phyloP scores from a whole-genome alignment of 1,284 basidiomycete species.

The Trichosporon asahii region DNA sequence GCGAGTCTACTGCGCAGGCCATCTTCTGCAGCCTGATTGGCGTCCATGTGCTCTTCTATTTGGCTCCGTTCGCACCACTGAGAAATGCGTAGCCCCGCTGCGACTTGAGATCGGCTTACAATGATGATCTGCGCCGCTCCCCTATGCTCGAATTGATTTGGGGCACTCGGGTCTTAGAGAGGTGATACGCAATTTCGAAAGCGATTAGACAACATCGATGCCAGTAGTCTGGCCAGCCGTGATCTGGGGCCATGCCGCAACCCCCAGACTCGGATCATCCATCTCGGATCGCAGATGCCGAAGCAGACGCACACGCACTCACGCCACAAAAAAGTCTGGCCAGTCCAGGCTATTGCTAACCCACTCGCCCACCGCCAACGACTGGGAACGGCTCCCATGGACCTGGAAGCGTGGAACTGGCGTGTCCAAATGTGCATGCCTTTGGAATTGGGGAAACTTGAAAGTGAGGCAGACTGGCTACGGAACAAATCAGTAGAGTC shows the following conservation, averaged over 20 bases:
- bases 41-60: background rate
- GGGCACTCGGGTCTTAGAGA: background rate
- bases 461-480: background rate
- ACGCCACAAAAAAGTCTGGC: background rate
- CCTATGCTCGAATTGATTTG: background rate
- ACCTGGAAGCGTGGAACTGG: background rate
- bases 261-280: background rate
- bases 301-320: background rate
- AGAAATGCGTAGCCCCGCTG: no score
- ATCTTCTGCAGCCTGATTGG: background rate
- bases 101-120: background rate
- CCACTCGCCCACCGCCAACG: background rate
- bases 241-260: background rate
- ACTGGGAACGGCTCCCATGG: background rate
- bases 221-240: no score
- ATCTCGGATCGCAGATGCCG: background rate
- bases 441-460: background rate
- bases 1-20: background rate
- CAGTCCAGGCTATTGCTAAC: background rate
- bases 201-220: background rate
- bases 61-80: no score
- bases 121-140: background rate
- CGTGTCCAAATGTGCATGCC: background rate
- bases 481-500: no score
- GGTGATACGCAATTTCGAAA: background rate